phyloP scores from a whole-genome alignment of 2,329 filamentous ascomycete genomes.

The Penicillium sp. region DNA sequence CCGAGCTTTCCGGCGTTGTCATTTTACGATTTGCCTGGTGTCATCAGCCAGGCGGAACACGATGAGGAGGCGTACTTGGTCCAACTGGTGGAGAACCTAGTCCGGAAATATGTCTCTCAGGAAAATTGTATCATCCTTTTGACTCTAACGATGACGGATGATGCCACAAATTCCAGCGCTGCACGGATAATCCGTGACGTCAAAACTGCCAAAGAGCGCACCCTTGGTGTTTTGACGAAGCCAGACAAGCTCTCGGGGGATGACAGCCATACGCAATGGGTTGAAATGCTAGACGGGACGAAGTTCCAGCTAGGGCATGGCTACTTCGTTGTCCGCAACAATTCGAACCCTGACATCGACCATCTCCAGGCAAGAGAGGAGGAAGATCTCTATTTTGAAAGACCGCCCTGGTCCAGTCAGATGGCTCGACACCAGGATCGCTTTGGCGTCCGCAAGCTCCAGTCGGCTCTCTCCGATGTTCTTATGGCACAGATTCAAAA shows the following conservation, averaged over 20 bases:
- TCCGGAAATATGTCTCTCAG: slow-evolving; percentile 66
- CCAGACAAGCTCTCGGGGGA: slow-evolving; percentile 65
- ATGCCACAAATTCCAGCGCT: slow-evolving; percentile 71
- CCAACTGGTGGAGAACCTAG: slow-evolving; percentile 67
- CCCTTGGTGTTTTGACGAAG: slow-evolving; percentile 78
- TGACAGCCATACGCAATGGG: slow-evolving; percentile 55
- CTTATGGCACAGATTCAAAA: slow-evolving; percentile 44
- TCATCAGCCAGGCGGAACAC: slow-evolving; percentile 68
- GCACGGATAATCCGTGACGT: slow-evolving; percentile 61
- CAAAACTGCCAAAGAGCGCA: slow-evolving; percentile 55
- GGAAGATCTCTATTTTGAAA: slow-evolving; percentile 53
- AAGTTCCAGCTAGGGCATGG: slow-evolving; percentile 67
- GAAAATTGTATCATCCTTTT: slow-evolving; percentile 72
- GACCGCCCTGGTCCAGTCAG: slow-evolving; percentile 46
- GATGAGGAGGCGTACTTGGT: slow-evolving; percentile 67
- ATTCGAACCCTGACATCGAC: slow-evolving; percentile 44
- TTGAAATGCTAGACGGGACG: slow-evolving; percentile 60
- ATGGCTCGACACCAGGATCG: slow-evolving; percentile 42
- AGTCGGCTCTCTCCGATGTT: slow-evolving; percentile 43
- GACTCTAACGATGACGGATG: slow-evolving; percentile 72
- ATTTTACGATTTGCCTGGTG: slow-evolving; percentile 81
- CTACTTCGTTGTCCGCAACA: slow-evolving; percentile 71
- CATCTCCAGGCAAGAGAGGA: slow-evolving; percentile 49
- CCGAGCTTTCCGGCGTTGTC: slow-evolving; percentile 69
- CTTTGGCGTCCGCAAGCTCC: slow-evolving; percentile 55